Evolutionary conservation across 2,329 filamentous ascomycete species (phyloP), one percentile per base, ranked within the genome.

Genomic region (Epichloe festucae): DNA sequence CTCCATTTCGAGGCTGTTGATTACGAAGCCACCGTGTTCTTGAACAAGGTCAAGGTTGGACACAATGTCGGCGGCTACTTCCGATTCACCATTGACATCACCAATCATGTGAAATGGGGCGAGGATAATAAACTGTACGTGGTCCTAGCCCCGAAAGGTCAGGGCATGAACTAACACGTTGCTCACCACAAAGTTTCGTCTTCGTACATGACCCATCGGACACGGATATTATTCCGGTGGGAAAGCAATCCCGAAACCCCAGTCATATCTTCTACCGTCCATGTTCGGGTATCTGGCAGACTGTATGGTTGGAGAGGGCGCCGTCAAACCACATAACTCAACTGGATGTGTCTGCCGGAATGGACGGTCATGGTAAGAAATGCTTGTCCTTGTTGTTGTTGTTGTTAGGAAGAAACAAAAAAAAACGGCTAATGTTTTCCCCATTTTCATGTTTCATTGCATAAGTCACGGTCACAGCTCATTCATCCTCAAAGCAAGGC

Each of bases 261-360:
- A 74, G 71, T 11, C 77, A 81, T 57, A 87, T 87, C 54, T 87
- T 84, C 63, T 87, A 87, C 62, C 80, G 79, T 0, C 79, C 84
- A 0, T 87, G 83, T 61, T 83, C 80, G 36, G 84, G 84, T 5
- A 87, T 88, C 56, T 88, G 84, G 84, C 84, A 87, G 61, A 75
- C 74, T 17, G 84, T 87, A 0, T 88, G 84, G 84, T 67, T 88
- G 2, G 79, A 85, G 61, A 72, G 76, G n/a, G 80, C 76, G 0
- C 78, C 83, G 0, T 55, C 66, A 0, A 73, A 76, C 48, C 69
- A 81, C 57, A 76, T 87, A 51, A 76, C 74, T 0, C 70, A 75
- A 41, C 65, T 87, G 2, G 77, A 85, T 55, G 59, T 87, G 15
- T 64, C 72, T 27, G 83, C 81, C 0, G 73, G 73, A 55, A 77